Conservation (phyloP, 306 rosid genomes). For the Vicia villosa region DNA sequence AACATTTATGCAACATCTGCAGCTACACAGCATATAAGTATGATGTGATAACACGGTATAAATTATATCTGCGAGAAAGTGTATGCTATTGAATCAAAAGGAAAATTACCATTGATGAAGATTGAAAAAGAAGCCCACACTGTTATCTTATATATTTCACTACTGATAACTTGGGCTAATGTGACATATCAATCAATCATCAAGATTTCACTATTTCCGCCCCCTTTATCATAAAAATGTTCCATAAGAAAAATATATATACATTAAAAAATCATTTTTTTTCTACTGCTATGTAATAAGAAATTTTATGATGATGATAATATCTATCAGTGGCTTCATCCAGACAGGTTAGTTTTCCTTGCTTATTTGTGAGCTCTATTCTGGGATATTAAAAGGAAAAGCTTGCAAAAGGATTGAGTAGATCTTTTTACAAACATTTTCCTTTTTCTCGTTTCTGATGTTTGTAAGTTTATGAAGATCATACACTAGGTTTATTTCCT, state of each 20-base stretch:
- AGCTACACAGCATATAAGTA: conserved; percentile 28
- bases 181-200: background rate
- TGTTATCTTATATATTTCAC: background rate
- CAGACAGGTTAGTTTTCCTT: background rate
- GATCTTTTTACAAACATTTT: conserved; percentile 2
- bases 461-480: conserved; percentile 7
- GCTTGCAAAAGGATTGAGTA: conserved; percentile 18
- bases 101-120: conserved; percentile 24
- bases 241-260: background rate
- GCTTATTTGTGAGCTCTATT: conserved; percentile 11
- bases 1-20: conserved; percentile 53
- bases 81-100: background rate
- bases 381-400: background rate
- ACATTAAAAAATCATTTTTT: background rate
- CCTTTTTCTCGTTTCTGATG: background rate
- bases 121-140: conserved; percentile 1
- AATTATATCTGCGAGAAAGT: conserved; percentile 21
- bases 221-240: conserved; percentile 6
- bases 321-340: conserved; percentile 8
- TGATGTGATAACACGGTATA: conserved; percentile 9
- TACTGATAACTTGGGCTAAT: conserved; percentile 10
- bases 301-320: background rate
- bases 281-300: background rate
- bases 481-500: background rate
- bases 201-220: conserved; percentile 12